Evolutionary conservation across 2,329 filamentous ascomycete genomes (phyloP), one percentile per base, ranked within the genome.

Genomic region (Phaeosphaeriaceae sp.): DNA sequence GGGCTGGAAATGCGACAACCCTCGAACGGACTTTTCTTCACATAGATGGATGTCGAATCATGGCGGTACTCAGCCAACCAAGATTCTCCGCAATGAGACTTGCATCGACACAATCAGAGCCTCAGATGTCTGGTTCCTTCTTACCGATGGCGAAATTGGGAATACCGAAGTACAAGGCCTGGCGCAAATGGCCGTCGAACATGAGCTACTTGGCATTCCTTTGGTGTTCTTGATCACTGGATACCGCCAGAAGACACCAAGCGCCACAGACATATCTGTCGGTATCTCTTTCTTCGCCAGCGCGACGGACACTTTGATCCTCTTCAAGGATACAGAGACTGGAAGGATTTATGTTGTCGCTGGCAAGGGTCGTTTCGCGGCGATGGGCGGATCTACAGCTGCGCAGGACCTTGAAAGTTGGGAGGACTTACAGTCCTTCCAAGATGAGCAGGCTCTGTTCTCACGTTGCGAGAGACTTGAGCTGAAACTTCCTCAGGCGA

Each of bases 201-300:
- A 60, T 1, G 55, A 56, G 1, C 56, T 73, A 0, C 56, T 71
- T 3, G 64, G 58, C 15, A 60, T 72, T 6, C 70, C 71, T 1
- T 60, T 70, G 32, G 57, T 71, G 0, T 74, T 73, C 35, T 35
- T 73, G 21, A 72, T 75, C 43, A 67, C 64, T 3, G 68, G 66
- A 2, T 24, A 32, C 13, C 63, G 64, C 13, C 52, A 59, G 4
- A 35, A 26, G 1, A 60, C 60, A 13, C 75, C 74, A 1, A 61
- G 64, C 4, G 55, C 54, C 1, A 61, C 68, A 4, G 71, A 76
- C 49, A 71, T 77, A 23, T 75, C 71, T 4, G 73, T 77, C 15
- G 73, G 73, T 10, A 68, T 77, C 11, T 67, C 74, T 2, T 75
- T 76, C 60, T 76, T 69, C 50, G 74, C 75, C 11, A 69, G 68